phyloP scores from a whole-genome alignment of 352 stramenopile species.

The Phytopythium aichiense region DNA sequence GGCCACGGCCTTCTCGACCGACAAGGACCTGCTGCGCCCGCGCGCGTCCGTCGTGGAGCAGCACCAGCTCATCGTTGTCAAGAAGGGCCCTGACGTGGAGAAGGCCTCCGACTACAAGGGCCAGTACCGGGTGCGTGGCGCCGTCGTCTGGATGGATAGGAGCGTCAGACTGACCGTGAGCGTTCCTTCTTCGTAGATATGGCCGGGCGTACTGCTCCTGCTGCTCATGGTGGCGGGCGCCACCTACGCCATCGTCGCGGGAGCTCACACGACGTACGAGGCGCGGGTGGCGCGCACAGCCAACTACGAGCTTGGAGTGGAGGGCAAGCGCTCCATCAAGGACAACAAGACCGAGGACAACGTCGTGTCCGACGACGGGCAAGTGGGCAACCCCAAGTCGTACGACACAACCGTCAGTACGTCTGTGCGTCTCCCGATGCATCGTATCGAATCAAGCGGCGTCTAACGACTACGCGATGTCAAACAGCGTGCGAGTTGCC shows the following conservation, averaged over 20 bases:
- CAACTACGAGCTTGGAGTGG: slow-evolving; percentile 32
- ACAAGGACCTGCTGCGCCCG: slow-evolving; percentile 20
- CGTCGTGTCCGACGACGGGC: slow-evolving; percentile 20
- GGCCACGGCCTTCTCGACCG: slow-evolving; percentile 22
- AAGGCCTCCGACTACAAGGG: slow-evolving; percentile 37
- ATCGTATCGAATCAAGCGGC: slow-evolving; percentile 1
- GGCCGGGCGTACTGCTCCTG: slow-evolving; percentile 54
- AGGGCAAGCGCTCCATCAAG: slow-evolving; percentile 38
- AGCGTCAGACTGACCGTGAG: slow-evolving; percentile 6
- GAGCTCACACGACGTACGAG: slow-evolving; percentile 27
- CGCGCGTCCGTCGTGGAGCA: slow-evolving; percentile 19
- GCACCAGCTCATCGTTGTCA: slow-evolving; percentile 19
- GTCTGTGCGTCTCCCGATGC: slow-evolving; percentile 1
- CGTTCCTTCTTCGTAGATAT: slow-evolving; percentile 27
- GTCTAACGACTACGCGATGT: neutral
- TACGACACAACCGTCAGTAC: slow-evolving; percentile 31
- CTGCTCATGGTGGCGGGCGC: slow-evolving; percentile 29
- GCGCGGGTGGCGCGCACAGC: slow-evolving; percentile 14
- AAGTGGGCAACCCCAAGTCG: slow-evolving; percentile 57
- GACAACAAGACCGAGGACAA: slow-evolving; percentile 32
- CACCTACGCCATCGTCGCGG: slow-evolving; percentile 29
- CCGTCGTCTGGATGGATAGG: neutral
- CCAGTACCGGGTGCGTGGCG: slow-evolving; percentile 22
- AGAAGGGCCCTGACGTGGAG: slow-evolving; percentile 24
- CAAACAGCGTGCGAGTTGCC: slow-evolving; percentile 47